Conservation (phyloP, 2,329 filamentous ascomycete species). For the Oidium heveae region DNA sequence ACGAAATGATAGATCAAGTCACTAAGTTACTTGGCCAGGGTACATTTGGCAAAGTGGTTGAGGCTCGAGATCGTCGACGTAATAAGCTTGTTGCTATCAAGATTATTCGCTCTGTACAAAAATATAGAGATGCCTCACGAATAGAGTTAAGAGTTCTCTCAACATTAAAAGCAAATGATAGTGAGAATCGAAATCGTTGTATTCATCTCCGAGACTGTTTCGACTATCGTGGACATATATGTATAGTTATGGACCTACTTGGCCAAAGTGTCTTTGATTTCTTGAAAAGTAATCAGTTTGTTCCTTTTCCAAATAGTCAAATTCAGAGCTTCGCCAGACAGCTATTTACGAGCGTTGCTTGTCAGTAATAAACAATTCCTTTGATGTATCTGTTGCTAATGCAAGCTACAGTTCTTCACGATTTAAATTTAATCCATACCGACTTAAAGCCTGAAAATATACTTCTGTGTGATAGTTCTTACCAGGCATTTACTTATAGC, state of each 20-base stretch:
- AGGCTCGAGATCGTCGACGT: slow-evolving; percentile 60
- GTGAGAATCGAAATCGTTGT: slow-evolving; percentile 78
- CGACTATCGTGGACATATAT: slow-evolving; percentile 92
- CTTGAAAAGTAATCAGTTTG: slow-evolving; percentile 80
- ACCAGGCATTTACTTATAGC: slow-evolving; percentile 48
- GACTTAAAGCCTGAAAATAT: slow-evolving; percentile 50
- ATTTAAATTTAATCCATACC: slow-evolving; percentile 91
- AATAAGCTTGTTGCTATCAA: slow-evolving; percentile 73
- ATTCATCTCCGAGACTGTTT: slow-evolving; percentile 94
- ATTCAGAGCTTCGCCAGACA: slow-evolving; percentile 94
- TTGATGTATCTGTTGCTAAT: neutral
- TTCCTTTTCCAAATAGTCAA: slow-evolving; percentile 93
- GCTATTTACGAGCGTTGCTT: slow-evolving; percentile 92
- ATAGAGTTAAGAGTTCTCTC: slow-evolving; percentile 86
- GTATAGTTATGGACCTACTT: slow-evolving; percentile 51
- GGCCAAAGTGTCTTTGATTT: slow-evolving; percentile 98
- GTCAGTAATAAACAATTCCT: slow-evolving; percentile 29
- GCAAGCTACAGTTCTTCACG: slow-evolving; percentile 50
- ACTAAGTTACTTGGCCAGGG: slow-evolving; percentile 78
- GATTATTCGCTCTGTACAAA: slow-evolving; percentile 93
- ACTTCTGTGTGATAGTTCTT: slow-evolving; percentile 35
- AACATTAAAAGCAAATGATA: slow-evolving; percentile 76
- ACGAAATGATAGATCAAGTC: slow-evolving; percentile 44
- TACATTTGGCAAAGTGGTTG: slow-evolving; percentile 94
- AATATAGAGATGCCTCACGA: slow-evolving; percentile 85